phyloP scores from a whole-genome alignment of 345 rosid species.

The Dipteronia dyeriana region DNA sequence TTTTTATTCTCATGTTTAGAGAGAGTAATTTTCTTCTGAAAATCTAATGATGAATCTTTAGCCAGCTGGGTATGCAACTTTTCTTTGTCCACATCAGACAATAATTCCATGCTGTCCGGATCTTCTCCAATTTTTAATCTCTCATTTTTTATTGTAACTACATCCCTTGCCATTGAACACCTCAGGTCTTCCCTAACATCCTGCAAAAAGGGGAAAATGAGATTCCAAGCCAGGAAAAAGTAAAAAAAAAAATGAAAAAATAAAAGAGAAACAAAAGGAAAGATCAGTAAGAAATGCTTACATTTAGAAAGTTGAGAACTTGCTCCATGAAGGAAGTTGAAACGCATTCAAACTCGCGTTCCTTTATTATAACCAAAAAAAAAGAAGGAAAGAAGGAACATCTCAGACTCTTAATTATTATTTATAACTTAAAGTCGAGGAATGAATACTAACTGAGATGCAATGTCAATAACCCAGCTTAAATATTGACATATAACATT shows the following conservation, averaged over 20 bases:
- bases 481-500: constrained; percentile 5
- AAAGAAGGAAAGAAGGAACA: constrained; percentile 4
- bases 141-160: constrained; percentile 73
- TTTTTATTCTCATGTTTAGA: constrained; percentile 69
- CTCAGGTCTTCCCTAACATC: constrained; percentile 90
- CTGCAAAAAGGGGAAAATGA: constrained; percentile 48
- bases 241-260: background rate
- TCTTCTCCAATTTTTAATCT: constrained; percentile 57
- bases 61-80: constrained; percentile 32
- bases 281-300: constrained; percentile 32
- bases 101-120: constrained; percentile 23
- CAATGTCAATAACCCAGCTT: background rate
- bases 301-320: constrained; percentile 80
- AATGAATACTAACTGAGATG: background rate
- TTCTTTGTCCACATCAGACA: constrained; percentile 30
- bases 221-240: constrained; percentile 24
- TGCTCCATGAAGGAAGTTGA: constrained; percentile 92
- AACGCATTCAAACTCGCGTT: constrained; percentile 87
- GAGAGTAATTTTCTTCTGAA: constrained; percentile 79
- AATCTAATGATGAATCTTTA: constrained; percentile 48
- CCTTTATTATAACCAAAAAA: constrained; percentile 51
- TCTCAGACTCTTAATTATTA: background rate
- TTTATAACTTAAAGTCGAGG: background rate
- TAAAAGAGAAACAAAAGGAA: constrained; percentile 4
- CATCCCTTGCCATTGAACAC: constrained; percentile 89